phyloP scores from a whole-genome alignment of 2,329 filamentous ascomycete genomes.

The Coniochaeta sp. region DNA sequence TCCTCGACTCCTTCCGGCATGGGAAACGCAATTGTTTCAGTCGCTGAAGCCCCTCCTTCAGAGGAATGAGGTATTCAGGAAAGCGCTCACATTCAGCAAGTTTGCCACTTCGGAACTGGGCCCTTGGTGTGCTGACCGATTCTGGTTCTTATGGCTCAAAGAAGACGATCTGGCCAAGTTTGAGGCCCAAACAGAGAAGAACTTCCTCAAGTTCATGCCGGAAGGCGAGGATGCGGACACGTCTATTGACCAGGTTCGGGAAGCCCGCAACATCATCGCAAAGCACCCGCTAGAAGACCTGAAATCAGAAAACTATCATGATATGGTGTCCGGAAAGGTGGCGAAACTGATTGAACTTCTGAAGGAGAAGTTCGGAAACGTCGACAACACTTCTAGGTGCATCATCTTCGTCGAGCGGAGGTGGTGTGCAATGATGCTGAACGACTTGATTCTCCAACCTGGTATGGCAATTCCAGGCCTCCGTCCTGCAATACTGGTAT shows the following conservation, averaged over 20 bases:
- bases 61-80: constrained; percentile 38
- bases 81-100: constrained; percentile 51
- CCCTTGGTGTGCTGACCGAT: constrained; percentile 74
- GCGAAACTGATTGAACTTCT: constrained; percentile 54
- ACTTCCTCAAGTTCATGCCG: constrained; percentile 8
- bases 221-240: constrained; percentile 35
- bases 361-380: constrained; percentile 50
- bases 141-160: constrained; percentile 65
- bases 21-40: constrained; percentile 58
- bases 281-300: not conserved
- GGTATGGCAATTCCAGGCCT: constrained; percentile 51
- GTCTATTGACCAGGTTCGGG: constrained; percentile 47
- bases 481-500: constrained; percentile 54
- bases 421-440: constrained; percentile 67
- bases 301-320: constrained; percentile 28
- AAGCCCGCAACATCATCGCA: constrained; percentile 47
- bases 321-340: constrained; percentile 61
- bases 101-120: constrained; percentile 62
- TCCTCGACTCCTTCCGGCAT: constrained; percentile 34
- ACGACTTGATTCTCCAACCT: constrained; percentile 54
- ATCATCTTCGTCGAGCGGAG: constrained; percentile 83
- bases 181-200: constrained; percentile 41
- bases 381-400: constrained; percentile 50
- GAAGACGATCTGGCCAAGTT: constrained; percentile 55
- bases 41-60: constrained; percentile 40